Base-by-base conservation (phyloP, 768 basidiomycete species). In the Leucogyrophana mollusca region DNA sequence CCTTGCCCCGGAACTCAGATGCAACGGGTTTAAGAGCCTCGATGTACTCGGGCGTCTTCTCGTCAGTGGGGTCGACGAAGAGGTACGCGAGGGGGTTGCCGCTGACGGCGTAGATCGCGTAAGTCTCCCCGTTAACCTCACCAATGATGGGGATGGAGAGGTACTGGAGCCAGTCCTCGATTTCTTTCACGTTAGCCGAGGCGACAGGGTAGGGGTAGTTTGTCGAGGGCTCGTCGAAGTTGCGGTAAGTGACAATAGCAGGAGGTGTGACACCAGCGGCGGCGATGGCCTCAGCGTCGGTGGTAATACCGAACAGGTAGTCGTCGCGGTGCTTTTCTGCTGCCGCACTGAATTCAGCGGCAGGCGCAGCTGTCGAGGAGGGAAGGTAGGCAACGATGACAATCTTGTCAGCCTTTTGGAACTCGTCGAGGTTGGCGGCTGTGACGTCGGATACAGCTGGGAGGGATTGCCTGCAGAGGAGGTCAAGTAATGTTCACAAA, bases 71-170 rank as follows among this genome's bases (percentile, higher is more conserved):
- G 66, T 97, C 93, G 56, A 94, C 58, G 74, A 99, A 99, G 56
- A 96, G 77, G 72, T 99, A 99, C 20, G 90, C 93, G 52, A 99
- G 79, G 24, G 96, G 94, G 60, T 91, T 88, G 43, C 75, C 67
- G 61, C 90, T 91, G 52, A 71, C 62, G 10, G 90, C 90, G 69
- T 99, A 99, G 45, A 75, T 46, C 44, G 77, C 81, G 67, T 94
- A 99, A 76, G 97, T 99, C 48, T 98, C 95, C 21, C 87, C 90
- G 50, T 78, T 87, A 64, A 99, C 91, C 68, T 99, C 90, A 54
- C 90, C 94, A 51, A 99, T 70, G 58, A 93, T 65, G 21, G 96
- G 95, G 40, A 96, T 73, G 25, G 92, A 77, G 62, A 98, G 83
- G 43, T 87, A 85, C 60, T 81, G 73, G 53, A 96, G 69, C 86